phyloP scores from a whole-genome alignment of 208 protist species.

The Blastocrithidia nonstop region DNA sequence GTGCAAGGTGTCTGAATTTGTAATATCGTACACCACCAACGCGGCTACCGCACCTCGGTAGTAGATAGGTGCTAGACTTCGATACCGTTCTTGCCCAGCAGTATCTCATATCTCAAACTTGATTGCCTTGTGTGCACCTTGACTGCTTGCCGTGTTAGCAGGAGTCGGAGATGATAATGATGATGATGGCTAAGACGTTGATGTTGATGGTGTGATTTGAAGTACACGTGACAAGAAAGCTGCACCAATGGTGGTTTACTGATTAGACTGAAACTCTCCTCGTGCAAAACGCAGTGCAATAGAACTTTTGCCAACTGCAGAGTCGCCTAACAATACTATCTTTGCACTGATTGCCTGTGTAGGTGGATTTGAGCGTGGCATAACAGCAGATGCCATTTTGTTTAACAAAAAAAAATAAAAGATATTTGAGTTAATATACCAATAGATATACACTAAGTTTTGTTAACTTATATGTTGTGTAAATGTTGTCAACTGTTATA shows the following conservation, averaged over 20 bases:
- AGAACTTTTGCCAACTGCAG: slow-evolving; percentile 78
- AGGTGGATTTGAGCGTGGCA: slow-evolving; percentile 2
- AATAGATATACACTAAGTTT: too few species aligned
- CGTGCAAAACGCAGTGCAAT: slow-evolving; percentile 74
- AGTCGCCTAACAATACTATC: slow-evolving; percentile 83
- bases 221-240: slow-evolving; percentile 75
- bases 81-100: slow-evolving; percentile 84
- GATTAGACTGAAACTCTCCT: slow-evolving; percentile 69
- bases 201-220: slow-evolving; percentile 18
- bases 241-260: slow-evolving; percentile 79
- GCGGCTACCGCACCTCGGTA: slow-evolving; percentile 85
- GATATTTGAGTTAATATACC: too few species aligned
- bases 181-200: slow-evolving; percentile 2
- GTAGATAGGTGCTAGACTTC: slow-evolving; percentile 85
- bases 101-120: slow-evolving; percentile 90
- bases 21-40: slow-evolving; percentile 97
- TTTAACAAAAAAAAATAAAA: neutral
- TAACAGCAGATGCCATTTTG: slow-evolving; percentile 1
- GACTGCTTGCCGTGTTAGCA: slow-evolving; percentile 3
- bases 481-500: too few species aligned
- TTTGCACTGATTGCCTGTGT: slow-evolving; percentile 44
- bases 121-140: slow-evolving; percentile 15
- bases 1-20: slow-evolving; percentile 86
- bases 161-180: slow-evolving; percentile 3
- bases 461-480: too few species aligned